Evolutionary conservation across 768 basidiomycete genomes (phyloP).

Genomic region (Russula sp.): DNA sequence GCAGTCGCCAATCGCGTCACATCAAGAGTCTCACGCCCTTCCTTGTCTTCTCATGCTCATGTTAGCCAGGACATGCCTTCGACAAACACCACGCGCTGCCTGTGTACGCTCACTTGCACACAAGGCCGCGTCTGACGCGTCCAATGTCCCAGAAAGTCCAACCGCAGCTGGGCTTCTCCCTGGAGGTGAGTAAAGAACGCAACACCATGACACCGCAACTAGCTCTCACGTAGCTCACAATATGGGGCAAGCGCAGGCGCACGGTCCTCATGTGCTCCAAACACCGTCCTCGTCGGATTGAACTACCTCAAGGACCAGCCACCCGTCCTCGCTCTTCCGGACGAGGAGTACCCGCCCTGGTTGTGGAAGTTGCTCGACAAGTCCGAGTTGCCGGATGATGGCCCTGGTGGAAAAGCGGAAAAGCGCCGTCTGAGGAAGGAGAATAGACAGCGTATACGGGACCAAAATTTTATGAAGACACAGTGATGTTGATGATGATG

Average conservation of each 20-base stretch:
- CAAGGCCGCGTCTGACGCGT: not conserved
- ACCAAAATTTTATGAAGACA: slow-evolving; percentile 82
- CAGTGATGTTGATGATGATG: slow-evolving; percentile 42
- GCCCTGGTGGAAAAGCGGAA: slow-evolving; percentile 66
- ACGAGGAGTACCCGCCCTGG: slow-evolving; percentile 88
- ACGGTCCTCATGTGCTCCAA: slow-evolving; percentile 62
- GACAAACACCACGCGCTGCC: not conserved
- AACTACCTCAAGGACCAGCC: slow-evolving; percentile 82
- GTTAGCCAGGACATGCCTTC: slow-evolving; percentile 3
- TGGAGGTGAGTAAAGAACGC: slow-evolving; percentile 4
- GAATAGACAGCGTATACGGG: slow-evolving; percentile 70
- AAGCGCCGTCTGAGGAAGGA: slow-evolving; percentile 51
- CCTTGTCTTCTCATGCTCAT: not conserved
- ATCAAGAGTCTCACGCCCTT: not conserved
- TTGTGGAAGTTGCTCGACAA: slow-evolving; percentile 71
- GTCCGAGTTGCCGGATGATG: slow-evolving; percentile 61
- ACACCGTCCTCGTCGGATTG: slow-evolving; percentile 74
- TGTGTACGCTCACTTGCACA: slow-evolving; percentile 4
- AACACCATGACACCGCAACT: not conserved
- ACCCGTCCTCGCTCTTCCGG: slow-evolving; percentile 70
- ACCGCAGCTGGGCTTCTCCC: not conserved
- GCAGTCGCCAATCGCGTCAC: not conserved
- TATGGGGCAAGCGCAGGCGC: slow-evolving; percentile 5
- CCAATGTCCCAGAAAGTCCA: slow-evolving; percentile 8
- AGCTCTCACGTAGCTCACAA: not conserved